Evolutionary conservation across 306 rosid species (phyloP).

Genomic region (Dryas octopetala): DNA sequence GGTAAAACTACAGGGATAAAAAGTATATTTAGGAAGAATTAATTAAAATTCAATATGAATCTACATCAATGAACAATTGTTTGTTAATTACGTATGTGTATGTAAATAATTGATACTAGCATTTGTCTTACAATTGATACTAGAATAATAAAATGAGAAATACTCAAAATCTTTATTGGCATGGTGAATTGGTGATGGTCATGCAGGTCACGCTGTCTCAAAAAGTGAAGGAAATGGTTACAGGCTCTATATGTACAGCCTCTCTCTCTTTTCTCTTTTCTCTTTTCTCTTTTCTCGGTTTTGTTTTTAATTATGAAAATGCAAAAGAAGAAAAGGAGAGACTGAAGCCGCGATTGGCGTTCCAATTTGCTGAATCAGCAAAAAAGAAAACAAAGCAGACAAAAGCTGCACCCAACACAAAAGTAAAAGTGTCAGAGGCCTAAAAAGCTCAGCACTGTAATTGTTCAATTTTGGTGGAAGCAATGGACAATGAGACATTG

Average conservation of each 20-base stretch:
- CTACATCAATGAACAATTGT: too few relatives aligned
- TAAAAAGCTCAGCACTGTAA: neutral
- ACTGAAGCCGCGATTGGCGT: conserved; percentile 74
- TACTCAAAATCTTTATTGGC: too few relatives aligned
- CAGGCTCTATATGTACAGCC: conserved; percentile 14
- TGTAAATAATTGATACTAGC: too few relatives aligned
- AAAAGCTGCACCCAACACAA: conserved; percentile 25
- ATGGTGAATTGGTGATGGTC: neutral
- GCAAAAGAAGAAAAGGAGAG: conserved; percentile 31
- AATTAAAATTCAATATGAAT: too few relatives aligned
- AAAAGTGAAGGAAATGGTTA: conserved; percentile 47
- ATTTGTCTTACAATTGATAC: too few relatives aligned
- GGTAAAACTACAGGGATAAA: too few relatives aligned
- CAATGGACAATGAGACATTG: conserved; percentile 35
- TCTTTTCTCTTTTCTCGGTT: conserved; percentile 17
- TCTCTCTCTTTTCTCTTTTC: conserved; percentile 7
- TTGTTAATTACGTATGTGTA: too few relatives aligned
- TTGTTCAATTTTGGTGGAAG: conserved; percentile 14
- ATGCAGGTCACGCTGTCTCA: conserved; percentile 36
- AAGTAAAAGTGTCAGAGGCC: neutral
- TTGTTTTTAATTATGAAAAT: conserved; percentile 31
- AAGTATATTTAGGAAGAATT: too few relatives aligned
- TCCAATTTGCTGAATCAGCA: conserved; percentile 31
- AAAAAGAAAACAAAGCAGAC: conserved; percentile 19
- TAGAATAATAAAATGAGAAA: too few relatives aligned